Conservation (phyloP, 805 yeast species). For the Yamadazyma insecticola region DNA sequence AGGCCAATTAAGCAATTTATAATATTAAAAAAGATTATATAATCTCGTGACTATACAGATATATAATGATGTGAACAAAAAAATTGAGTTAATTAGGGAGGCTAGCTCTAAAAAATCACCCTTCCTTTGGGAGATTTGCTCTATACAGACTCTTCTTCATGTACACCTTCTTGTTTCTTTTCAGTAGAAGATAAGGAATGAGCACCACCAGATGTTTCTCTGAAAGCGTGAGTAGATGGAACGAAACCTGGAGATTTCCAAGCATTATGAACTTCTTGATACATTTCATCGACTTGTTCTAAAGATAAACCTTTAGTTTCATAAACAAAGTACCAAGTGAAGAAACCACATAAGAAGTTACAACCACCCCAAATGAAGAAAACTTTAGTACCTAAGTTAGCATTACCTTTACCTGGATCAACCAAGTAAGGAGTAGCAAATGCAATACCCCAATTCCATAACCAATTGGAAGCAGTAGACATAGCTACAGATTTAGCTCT, state of each 20-base stretch:
- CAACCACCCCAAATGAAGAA: constrained; percentile 42
- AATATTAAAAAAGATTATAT: too few relatives aligned
- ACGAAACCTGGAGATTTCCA: constrained; percentile 29
- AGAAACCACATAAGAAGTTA: constrained; percentile 28
- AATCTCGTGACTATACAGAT: too few relatives aligned
- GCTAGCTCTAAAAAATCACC: too few relatives aligned
- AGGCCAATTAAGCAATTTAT: too few relatives aligned
- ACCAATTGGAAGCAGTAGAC: constrained; percentile 39
- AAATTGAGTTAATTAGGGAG: too few relatives aligned
- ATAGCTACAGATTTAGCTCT: constrained; percentile 37
- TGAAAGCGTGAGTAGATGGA: constrained; percentile 34
- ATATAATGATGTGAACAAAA: too few relatives aligned
- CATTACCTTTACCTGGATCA: constrained; percentile 34
- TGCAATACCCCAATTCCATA: constrained; percentile 39
- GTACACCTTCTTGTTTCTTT: constrained; percentile 25
- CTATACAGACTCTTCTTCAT: constrained; percentile 15
- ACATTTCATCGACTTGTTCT: constrained; percentile 40
- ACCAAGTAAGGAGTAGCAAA: constrained; percentile 41
- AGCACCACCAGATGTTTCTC: constrained; percentile 15
- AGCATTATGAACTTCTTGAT: constrained; percentile 26
- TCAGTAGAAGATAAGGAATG: constrained; percentile 20
- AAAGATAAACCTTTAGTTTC: constrained; percentile 40
- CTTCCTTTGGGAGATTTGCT: too few relatives aligned
- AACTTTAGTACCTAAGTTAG: constrained; percentile 36
- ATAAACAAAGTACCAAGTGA: constrained; percentile 30